These are phyloP conservation scores for Shiraia sp. DNA, from an alignment of 2,329 filamentous ascomycete species.

Conservation along the genomic window DNA sequence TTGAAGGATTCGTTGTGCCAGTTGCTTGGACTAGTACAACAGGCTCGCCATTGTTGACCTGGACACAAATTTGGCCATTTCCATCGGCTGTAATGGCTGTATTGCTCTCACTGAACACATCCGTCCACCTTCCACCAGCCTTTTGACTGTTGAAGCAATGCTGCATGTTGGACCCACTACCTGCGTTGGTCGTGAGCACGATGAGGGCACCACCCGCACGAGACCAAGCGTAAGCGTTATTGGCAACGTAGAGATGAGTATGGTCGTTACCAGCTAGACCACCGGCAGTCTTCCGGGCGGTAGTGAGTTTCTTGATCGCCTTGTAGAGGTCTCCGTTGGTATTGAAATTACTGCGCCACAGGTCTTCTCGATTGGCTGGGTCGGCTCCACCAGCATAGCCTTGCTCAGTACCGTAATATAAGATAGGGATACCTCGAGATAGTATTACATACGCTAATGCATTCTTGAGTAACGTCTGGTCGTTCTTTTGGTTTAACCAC, in stretches of 20 bases:
- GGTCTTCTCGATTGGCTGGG: slow-evolving; percentile 46
- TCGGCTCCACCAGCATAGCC: slow-evolving; percentile 43
- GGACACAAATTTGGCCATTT: slow-evolving; percentile 49
- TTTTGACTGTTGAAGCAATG: slow-evolving; percentile 51
- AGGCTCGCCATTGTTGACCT: slow-evolving; percentile 49
- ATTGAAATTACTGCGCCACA: slow-evolving; percentile 45
- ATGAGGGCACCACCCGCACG: slow-evolving; percentile 51
- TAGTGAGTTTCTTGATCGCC: slow-evolving; percentile 28
- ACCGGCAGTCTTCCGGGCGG: slow-evolving; percentile 42
- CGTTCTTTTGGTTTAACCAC: slow-evolving; percentile 43
- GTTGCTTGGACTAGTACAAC: slow-evolving; percentile 44
- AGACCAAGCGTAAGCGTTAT: slow-evolving; percentile 53
- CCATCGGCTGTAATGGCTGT: slow-evolving; percentile 46
- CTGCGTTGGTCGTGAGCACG: slow-evolving; percentile 53
- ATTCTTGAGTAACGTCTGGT: slow-evolving; percentile 43
- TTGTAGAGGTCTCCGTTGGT: slow-evolving; percentile 35
- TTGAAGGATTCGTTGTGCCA: slow-evolving; percentile 12
- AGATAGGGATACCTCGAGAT: slow-evolving; percentile 44
- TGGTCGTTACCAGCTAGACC: slow-evolving; percentile 53
- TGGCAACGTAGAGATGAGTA: slow-evolving; percentile 48
- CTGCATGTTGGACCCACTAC: slow-evolving; percentile 43
- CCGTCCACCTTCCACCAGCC: slow-evolving; percentile 47
- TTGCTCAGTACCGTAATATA: slow-evolving; percentile 48
- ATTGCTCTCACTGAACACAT: slow-evolving; percentile 43
- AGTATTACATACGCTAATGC: slow-evolving; percentile 45